These are phyloP conservation scores for Collybia sordida DNA, from an alignment of 768 basidiomycete genomes.

Conservation along the genomic window DNA sequence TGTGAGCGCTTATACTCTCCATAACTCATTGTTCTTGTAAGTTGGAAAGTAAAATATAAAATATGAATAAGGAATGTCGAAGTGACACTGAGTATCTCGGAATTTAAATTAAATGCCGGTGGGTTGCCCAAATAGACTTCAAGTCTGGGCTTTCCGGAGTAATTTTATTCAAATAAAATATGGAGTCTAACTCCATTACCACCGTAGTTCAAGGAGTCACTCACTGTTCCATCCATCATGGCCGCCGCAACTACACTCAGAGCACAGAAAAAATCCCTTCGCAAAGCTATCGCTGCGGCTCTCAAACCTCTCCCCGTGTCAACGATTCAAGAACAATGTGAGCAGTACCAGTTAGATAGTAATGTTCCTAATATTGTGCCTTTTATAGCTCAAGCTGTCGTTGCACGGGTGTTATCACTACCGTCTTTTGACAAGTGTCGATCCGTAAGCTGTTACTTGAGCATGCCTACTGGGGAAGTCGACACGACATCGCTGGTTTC, in stretches of 20 bases:
- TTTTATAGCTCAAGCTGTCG: slow-evolving; percentile 44
- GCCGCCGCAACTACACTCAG: slow-evolving; percentile 25
- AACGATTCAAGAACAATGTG: slow-evolving; percentile 64
- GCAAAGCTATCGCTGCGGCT: slow-evolving; percentile 45
- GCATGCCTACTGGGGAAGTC: slow-evolving; percentile 74
- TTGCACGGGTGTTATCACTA: slow-evolving; percentile 44
- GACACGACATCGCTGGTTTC: slow-evolving; percentile 54
- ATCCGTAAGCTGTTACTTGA: slow-evolving; percentile 73
- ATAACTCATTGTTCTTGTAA: neutral
- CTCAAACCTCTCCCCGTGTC: slow-evolving; percentile 43
- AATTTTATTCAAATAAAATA: no score
- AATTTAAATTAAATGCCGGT: no score
- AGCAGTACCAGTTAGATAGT: slow-evolving; percentile 3
- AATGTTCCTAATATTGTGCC: slow-evolving; percentile 3
- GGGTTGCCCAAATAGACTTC: no score
- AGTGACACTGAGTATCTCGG: no score
- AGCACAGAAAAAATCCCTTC: slow-evolving; percentile 54
- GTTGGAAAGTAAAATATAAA: neutral
- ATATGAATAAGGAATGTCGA: no score
- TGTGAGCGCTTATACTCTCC: neutral
- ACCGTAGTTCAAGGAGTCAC: no score
- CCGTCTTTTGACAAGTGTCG: slow-evolving; percentile 49
- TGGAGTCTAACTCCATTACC: no score
- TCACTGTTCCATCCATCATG: neutral
- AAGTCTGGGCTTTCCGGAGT: no score